Evolutionary conservation across 2,329 filamentous ascomycete genomes (phyloP).

Genomic region (Gnomoniopsis sp.): DNA sequence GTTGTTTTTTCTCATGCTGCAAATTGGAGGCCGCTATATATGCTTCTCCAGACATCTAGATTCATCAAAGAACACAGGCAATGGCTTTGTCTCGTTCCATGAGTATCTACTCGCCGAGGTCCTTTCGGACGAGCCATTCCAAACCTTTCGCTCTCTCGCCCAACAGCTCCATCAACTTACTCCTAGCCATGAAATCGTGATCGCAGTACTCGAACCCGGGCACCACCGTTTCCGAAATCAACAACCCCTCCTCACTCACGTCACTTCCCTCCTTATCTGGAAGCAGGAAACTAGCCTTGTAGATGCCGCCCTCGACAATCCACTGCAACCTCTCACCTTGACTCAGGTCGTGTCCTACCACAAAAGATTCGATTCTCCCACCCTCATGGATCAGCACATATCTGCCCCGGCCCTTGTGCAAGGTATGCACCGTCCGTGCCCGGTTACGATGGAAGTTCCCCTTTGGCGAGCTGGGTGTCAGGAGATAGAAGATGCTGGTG

Average conservation of each 20-base stretch:
- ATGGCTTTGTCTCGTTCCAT: no score
- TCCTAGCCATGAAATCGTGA: constrained; percentile 60
- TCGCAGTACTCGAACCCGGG: constrained; percentile 66
- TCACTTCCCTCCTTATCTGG: constrained; percentile 34
- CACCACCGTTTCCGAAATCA: constrained; percentile 67
- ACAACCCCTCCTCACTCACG: constrained; percentile 43
- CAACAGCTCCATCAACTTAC: constrained; percentile 50
- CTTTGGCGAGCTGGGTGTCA: constrained; percentile 52
- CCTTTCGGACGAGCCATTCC: constrained; percentile 25
- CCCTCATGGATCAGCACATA: constrained; percentile 64
- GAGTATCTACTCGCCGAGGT: background rate
- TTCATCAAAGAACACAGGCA: no score
- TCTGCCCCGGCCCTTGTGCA: constrained; percentile 59
- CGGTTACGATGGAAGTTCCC: constrained; percentile 63
- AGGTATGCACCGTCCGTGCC: constrained; percentile 60
- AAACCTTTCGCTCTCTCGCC: constrained; percentile 46
- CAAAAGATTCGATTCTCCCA: constrained; percentile 57
- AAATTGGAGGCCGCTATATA: no score
- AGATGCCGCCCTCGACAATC: constrained; percentile 67
- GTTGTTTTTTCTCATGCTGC: no score
- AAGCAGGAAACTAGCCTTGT: constrained; percentile 61
- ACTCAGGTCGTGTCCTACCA: constrained; percentile 57
- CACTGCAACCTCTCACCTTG: constrained; percentile 62
- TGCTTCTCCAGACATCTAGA: no score
- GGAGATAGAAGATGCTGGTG: constrained; percentile 62